Percentiles rank a stretch among this genome's conserved stretches.
These are phyloP conservation scores for Mucor racemosus DNA, from an alignment of 371 early-diverging fungal species.

Conservation along the genomic window DNA sequence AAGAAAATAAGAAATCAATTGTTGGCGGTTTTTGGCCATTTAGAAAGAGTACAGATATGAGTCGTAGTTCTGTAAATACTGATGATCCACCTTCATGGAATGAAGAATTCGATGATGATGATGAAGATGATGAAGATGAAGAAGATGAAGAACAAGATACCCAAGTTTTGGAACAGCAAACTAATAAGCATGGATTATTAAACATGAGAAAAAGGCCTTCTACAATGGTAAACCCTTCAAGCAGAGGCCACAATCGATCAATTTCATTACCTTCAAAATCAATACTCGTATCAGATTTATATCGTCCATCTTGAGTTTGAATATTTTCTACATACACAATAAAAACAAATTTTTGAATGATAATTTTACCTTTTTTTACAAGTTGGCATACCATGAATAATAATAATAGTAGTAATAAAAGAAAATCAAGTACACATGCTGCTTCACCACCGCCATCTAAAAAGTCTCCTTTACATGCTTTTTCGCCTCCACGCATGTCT, in stretches of 20 bases:
- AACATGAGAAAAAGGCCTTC: not conserved
- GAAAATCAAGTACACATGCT: slow-evolving; percentile 25
- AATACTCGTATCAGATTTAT: not conserved
- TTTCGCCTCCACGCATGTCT: slow-evolving; percentile 37
- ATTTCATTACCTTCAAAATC: slow-evolving; percentile 26
- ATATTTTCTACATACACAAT: not conserved
- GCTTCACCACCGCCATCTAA: slow-evolving; percentile 29
- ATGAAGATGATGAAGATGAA: slow-evolving; percentile 9
- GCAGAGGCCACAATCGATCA: slow-evolving; percentile 23
- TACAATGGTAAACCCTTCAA: not conserved
- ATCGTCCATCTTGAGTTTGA: slow-evolving; percentile 6
- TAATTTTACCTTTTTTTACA: not conserved
- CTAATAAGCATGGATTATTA: not conserved
- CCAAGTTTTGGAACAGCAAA: not conserved
- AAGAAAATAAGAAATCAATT: slow-evolving; percentile 19
- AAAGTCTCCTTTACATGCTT: slow-evolving; percentile 23
- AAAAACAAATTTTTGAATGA: not conserved
- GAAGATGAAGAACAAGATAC: not conserved
- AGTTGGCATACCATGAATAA: not conserved
- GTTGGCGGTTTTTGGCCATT: slow-evolving; percentile 34
- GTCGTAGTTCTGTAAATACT: not conserved
- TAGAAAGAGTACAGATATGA: slow-evolving; percentile 24
- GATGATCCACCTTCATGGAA: slow-evolving; percentile 15
- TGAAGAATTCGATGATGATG: slow-evolving; percentile 26
- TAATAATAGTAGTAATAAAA: slow-evolving; percentile 13